Evolutionary conservation across 441 rosid genomes (phyloP), one percentile per base, ranked within the genome.

Genomic region (Codiaeum variegatum): DNA sequence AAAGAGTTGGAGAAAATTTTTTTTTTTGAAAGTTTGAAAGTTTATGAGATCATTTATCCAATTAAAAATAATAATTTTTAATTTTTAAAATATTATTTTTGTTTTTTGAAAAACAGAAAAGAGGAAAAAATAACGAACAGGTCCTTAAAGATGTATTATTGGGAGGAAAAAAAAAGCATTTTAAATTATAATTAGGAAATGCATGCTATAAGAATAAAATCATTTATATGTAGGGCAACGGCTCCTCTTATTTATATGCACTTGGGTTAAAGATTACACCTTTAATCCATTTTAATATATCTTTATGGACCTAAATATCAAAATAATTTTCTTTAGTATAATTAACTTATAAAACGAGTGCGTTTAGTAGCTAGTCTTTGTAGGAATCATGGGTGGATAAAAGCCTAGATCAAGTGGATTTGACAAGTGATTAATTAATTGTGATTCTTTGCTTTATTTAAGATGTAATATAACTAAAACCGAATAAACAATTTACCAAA

Each of bases 191-290:
- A 51, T 11, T 73, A 59, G 21, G 31, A 65, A 44, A 75, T 23
- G 79, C 77, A 74, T 75, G 78, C 73, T 74, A 54, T 69, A 62
- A 61, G 75, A 83, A 83, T 81, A 67, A 75, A 78, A 73, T 73
- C 71, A 76, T 74, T 78, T 74, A 74, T 74, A 74, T 40, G 74
- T 76, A 72, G 77, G 81, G 73, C 56, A 66, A 73, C 73, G 70
- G 66, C 60, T 70, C 31, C 42, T 55, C 18, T 21, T 2, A 51
- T 60, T 31, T 38, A 26, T 29, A 60, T n/a, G 23, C 47, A 19
- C 24, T 73, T 73, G 40, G 34, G 34, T 40, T 13, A 62, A 72
- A 75, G 66, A 58, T 54, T 76, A 49, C n/a, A 59, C 18, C 18
- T 58, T 3, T 38, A 36, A 29, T 46, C 32, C 29, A 28, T 56